Percentiles rank a stretch among this genome's conserved stretches.
phyloP scores from a whole-genome alignment of 805 yeast genomes.

The Schwanniomyces vanrijiae region DNA sequence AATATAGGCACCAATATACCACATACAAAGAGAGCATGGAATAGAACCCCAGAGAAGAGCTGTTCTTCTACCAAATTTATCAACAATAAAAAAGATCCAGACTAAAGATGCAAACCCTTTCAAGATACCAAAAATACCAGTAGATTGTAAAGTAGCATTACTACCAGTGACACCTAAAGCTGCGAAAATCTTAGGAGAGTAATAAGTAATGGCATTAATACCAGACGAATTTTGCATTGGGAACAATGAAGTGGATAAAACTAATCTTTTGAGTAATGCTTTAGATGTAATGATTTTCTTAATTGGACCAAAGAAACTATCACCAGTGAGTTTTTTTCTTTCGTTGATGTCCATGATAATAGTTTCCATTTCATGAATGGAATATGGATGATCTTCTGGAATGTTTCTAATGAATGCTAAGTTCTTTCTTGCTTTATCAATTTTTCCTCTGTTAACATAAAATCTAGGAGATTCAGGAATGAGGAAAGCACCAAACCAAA shows the following conservation, averaged over 20 bases:
- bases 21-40: slow-evolving; percentile 45
- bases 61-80: slow-evolving; percentile 45
- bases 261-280: slow-evolving; percentile 32
- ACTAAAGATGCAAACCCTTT: slow-evolving; percentile 45
- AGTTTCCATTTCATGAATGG: slow-evolving; percentile 36
- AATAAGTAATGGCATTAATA: slow-evolving; percentile 51
- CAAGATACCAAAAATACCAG: slow-evolving; percentile 54
- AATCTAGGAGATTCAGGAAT: slow-evolving; percentile 50
- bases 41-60: slow-evolving; percentile 38
- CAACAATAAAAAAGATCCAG: slow-evolving; percentile 48
- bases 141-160: slow-evolving; percentile 47
- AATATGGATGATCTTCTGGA: slow-evolving; percentile 39
- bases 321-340: slow-evolving; percentile 30
- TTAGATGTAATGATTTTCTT: slow-evolving; percentile 28
- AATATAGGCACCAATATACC: slow-evolving; percentile 50
- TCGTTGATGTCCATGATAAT: slow-evolving; percentile 21
- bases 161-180: slow-evolving; percentile 49
- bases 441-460: slow-evolving; percentile 34
- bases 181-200: slow-evolving; percentile 52
- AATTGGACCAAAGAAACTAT: slow-evolving; percentile 42
- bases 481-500: slow-evolving; percentile 37
- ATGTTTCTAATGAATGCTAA: slow-evolving; percentile 29
- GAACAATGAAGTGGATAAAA: slow-evolving; percentile 38
- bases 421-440: slow-evolving; percentile 24
- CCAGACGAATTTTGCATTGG: slow-evolving; percentile 49